A percentile compares a stretch with the other conserved stretches of the same genome.
Conservation (phyloP, 164 flowering plant species). For the Houttuynia cordata region DNA sequence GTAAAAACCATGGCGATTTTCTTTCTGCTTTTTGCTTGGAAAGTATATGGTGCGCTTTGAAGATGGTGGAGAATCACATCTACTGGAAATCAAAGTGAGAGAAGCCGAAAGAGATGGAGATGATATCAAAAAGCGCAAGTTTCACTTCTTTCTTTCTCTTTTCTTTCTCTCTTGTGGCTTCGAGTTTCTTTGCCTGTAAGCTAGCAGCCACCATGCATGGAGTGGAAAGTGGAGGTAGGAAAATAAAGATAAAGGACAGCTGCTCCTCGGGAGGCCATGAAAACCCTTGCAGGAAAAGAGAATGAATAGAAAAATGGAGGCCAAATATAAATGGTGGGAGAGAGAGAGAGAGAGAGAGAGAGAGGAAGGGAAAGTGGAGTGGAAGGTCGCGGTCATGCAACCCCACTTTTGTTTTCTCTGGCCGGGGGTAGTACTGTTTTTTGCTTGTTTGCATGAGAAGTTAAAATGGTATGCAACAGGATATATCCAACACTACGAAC, state of each 20-base stretch:
- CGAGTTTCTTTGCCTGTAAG: slow-evolving; percentile 41
- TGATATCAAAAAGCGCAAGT: slow-evolving; percentile 6
- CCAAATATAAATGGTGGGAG: not conserved
- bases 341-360: too few relatives aligned
- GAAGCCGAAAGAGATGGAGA: slow-evolving; percentile 12
- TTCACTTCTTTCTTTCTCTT: slow-evolving; percentile 12
- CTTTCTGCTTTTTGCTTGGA: slow-evolving; percentile 33
- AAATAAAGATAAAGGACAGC: not conserved
- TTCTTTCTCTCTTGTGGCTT: slow-evolving; percentile 5
- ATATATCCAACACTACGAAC: too few relatives aligned
- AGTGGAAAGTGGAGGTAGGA: slow-evolving; percentile 16
- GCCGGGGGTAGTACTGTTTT: too few relatives aligned
- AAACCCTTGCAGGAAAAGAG: slow-evolving; percentile 3
- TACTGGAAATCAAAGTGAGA: slow-evolving; percentile 24
- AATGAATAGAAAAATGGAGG: not conserved
- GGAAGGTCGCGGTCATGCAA: too few relatives aligned
- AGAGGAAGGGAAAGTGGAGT: too few relatives aligned
- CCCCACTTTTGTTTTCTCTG: too few relatives aligned
- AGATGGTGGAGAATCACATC: slow-evolving; percentile 53
- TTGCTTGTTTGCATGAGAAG: too few relatives aligned
- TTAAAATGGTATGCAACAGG: too few relatives aligned
- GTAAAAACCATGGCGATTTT: slow-evolving; percentile 52
- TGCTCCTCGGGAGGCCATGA: not conserved
- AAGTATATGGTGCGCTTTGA: slow-evolving; percentile 36
- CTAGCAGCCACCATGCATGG: slow-evolving; percentile 14